phyloP scores from a whole-genome alignment of 2,329 filamentous ascomycete genomes.

The Dactylonectria macrodidyma region DNA sequence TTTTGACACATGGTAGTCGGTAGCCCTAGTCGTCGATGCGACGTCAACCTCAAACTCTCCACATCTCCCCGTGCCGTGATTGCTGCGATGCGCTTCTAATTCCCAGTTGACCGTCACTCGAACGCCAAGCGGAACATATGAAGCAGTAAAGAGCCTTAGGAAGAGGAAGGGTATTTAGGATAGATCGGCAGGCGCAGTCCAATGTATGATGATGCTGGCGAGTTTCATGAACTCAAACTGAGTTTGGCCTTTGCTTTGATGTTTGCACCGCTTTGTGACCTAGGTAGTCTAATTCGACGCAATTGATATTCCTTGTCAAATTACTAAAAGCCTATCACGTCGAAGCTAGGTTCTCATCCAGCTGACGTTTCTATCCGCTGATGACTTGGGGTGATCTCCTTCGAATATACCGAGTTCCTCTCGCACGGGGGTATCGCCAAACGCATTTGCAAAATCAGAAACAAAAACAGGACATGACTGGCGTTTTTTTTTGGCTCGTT shows the following conservation, averaged over 20 bases:
- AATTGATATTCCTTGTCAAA: neutral
- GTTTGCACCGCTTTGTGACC: neutral
- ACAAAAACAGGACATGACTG: constrained; percentile 2
- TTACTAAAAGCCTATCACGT: neutral
- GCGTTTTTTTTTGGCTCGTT: neutral
- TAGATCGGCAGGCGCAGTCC: neutral
- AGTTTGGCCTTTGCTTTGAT: neutral
- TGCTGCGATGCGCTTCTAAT: neutral
- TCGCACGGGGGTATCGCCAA: constrained; percentile 26
- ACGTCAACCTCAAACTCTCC: neutral
- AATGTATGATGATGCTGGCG: neutral
- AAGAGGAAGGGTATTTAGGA: neutral
- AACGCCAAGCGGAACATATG: neutral
- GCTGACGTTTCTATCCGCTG: neutral
- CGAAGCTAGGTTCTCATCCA: neutral
- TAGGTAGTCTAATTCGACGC: neutral
- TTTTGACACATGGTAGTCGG: neutral
- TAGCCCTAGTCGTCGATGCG: neutral
- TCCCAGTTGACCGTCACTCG: neutral
- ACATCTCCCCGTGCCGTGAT: neutral
- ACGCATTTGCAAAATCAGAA: neutral
- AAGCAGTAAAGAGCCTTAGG: too few species aligned
- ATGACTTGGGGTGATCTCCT: neutral
- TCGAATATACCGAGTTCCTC: neutral
- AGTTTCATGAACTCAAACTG: neutral